Evolutionary conservation across 78 protist species (phyloP).

Genomic region (Dictyostelium capitatum): DNA sequence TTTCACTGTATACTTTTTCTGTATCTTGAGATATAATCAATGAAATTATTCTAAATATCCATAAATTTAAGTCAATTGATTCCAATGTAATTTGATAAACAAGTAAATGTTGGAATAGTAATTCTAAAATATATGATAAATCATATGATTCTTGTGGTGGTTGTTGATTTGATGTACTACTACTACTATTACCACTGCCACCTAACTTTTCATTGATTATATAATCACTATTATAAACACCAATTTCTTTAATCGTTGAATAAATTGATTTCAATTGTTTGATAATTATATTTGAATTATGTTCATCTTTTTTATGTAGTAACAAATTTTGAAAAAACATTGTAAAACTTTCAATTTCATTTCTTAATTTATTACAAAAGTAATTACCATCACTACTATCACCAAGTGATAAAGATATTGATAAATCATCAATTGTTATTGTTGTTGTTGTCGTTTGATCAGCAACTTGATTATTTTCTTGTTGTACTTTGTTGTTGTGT

Average conservation of each 20-base stretch:
- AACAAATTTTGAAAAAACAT: not conserved
- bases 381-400: not conserved
- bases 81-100: not conserved
- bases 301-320: not conserved
- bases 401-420: not conserved
- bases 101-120: not conserved
- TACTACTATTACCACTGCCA: not conserved
- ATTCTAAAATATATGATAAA: slow-evolving; percentile 7
- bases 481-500: not conserved
- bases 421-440: not conserved
- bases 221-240: not conserved
- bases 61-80: not conserved
- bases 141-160: not conserved
- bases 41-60: not conserved
- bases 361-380: not conserved
- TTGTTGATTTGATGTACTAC: not conserved
- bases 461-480: too few species aligned
- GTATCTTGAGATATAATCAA: not conserved
- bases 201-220: not conserved
- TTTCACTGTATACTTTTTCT: not conserved
- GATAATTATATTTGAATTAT: not conserved
- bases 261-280: not conserved
- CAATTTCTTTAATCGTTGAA: not conserved
- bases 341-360: not conserved
- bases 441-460: too few species aligned